phyloP scores from a whole-genome alignment of 2,329 filamentous ascomycete genomes.

The Monosporascus sp. region DNA sequence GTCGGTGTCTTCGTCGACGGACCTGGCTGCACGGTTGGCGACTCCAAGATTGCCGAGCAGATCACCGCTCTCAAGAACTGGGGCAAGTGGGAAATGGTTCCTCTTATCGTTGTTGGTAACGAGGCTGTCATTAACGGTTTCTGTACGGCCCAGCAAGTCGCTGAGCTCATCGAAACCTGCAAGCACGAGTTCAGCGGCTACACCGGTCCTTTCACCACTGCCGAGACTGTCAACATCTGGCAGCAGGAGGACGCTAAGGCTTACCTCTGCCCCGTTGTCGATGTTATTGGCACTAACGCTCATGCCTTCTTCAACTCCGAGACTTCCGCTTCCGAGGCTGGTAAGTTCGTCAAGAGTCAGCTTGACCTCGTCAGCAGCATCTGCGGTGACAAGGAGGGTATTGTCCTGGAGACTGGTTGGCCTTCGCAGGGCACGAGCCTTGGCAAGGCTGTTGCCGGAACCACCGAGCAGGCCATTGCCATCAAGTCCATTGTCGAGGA shows the following conservation, averaged over 20 bases:
- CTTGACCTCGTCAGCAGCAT: constrained; percentile 62
- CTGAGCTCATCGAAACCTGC: constrained; percentile 62
- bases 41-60: constrained; percentile 64
- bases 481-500: constrained; percentile 63
- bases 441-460: constrained; percentile 65
- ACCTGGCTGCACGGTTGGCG: constrained; percentile 51
- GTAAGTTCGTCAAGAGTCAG: constrained; percentile 69
- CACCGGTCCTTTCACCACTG: constrained; percentile 71
- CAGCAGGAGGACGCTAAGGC: constrained; percentile 52
- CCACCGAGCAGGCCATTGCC: constrained; percentile 62
- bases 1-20: constrained; percentile 80
- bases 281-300: constrained; percentile 79
- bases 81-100: constrained; percentile 68
- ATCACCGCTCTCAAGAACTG: constrained; percentile 67
- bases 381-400: constrained; percentile 66
- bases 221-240: constrained; percentile 79
- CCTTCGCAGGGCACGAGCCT: constrained; percentile 66
- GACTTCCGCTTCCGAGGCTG: constrained; percentile 59
- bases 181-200: constrained; percentile 67
- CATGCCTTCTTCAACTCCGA: constrained; percentile 89
- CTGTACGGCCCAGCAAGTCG: constrained; percentile 60
- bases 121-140: constrained; percentile 77
- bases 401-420: constrained; percentile 92
- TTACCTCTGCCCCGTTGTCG: constrained; percentile 66
- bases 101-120: constrained; percentile 83